Evolutionary conservation across 1,284 basidiomycete species (phyloP).

Genomic region (Flammula alnicola): DNA sequence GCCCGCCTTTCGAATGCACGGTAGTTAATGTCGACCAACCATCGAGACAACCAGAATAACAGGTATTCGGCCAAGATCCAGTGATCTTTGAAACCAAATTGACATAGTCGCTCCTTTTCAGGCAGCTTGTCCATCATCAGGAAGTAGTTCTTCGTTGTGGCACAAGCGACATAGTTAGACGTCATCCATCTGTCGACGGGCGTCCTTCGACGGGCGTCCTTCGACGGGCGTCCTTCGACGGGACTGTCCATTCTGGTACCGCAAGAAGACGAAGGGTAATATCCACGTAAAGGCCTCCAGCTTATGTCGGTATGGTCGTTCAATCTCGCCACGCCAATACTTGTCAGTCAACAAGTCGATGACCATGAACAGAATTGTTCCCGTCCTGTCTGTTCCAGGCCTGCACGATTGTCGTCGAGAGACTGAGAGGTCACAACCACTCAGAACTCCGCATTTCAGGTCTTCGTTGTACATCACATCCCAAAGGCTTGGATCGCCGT

Average conservation of each 20-base stretch:
- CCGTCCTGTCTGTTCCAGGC: conserved; percentile 21
- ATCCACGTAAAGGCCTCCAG: conserved; percentile 39
- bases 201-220: neutral
- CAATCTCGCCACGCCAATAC: conserved; percentile 19
- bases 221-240: neutral
- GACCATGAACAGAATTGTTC: conserved; percentile 39
- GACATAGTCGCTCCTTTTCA: too few species aligned
- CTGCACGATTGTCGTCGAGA: neutral
- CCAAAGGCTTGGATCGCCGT: conserved; percentile 34
- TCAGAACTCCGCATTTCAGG: conserved; percentile 29
- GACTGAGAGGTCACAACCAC: conserved; percentile 35
- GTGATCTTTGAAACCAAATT: too few species aligned
- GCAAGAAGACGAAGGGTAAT: conserved; percentile 18
- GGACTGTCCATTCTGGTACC: neutral
- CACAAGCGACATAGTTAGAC: neutral
- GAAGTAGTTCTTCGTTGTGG: neutral
- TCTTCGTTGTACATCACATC: conserved; percentile 35
- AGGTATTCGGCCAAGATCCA: too few species aligned
- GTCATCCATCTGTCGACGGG: conserved; percentile 1
- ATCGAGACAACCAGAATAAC: too few species aligned
- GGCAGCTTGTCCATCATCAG: too few species aligned
- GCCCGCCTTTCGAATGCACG: too few species aligned
- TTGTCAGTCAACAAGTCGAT: conserved; percentile 28
- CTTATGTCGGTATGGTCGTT: conserved; percentile 35
- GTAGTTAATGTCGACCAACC: too few species aligned